phyloP scores from a whole-genome alignment of 345 rosid genomes.

The Odontarrhena argentea region DNA sequence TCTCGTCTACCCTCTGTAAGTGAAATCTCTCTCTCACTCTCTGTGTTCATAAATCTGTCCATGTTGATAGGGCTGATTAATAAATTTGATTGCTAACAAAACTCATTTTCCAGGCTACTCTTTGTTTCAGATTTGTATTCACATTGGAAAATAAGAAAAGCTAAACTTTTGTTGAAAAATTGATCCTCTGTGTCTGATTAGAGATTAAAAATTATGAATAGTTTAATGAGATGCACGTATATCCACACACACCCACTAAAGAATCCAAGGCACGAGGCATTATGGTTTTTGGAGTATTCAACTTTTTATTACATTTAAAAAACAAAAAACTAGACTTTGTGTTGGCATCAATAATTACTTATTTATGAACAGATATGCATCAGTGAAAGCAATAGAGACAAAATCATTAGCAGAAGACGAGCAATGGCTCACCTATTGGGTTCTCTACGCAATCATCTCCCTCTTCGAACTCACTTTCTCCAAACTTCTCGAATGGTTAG shows the following conservation, averaged over 20 bases:
- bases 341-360: not conserved
- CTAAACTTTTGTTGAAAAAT: not conserved
- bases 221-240: constrained; percentile 26
- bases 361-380: constrained; percentile 67
- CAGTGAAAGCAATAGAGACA: constrained; percentile 89
- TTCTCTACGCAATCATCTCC: constrained; percentile 82
- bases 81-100: not conserved
- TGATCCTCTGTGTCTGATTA: not conserved
- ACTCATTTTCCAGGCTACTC: not conserved
- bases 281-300: constrained; percentile 1
- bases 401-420: constrained; percentile 75
- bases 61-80: not conserved
- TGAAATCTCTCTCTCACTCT: constrained; percentile 13
- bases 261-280: constrained; percentile 32
- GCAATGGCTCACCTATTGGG: constrained; percentile 98
- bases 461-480: constrained; percentile 87
- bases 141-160: not conserved
- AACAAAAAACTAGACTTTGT: not conserved
- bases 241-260: constrained; percentile 35
- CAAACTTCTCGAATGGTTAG: constrained; percentile 83
- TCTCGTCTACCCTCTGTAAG: constrained; percentile 94
- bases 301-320: constrained; percentile 14
- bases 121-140: constrained; percentile 15
- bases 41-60: not conserved
- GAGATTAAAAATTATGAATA: not conserved